Evolutionary conservation across 805 yeast species (phyloP), one percentile per base, ranked within the genome.

Genomic region (Torulaspora gathmanii): DNA sequence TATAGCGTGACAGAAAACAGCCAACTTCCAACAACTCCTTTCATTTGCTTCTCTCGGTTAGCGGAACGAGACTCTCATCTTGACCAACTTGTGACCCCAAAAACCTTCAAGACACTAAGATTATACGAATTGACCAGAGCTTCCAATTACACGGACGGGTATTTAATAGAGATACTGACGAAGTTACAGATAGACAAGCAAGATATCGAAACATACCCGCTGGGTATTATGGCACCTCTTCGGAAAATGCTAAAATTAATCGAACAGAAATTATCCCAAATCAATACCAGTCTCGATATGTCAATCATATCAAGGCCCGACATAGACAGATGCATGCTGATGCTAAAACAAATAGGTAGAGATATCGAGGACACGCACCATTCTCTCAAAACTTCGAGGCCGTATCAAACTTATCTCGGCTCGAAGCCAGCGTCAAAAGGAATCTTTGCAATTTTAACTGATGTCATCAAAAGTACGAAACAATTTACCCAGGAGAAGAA

Each of bases 251-350:
- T 84, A 13, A 70, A 73, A 54, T 58, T 60, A 40, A 74, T 81
- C 56, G 86, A 76, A 63, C 77, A 72, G 43, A 70, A 65, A 20
- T 72, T 80, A 1, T 74, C 74, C 1, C 72, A 71, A 28, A 75
- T 77, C 74, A 78, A 72, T 64, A 41, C 58, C 43, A 25, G 67
- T 64, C 47, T 57, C 2, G 74, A 77, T 12, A 67, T 83, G 16
- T 75, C 76, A 12, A 63, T 86, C 27, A 75, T 84, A n/a, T 85
- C 80, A 1, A 73, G 95, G 55, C 75, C 75, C 42, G 95, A 87
- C 58, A 63, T 86, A 35, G 66, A 58, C 34, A 50, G 50, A 38
- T 47, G 50, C 56, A 58, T 40, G 44, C 59, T 37, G 41, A 49
- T 45, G 7, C 36, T 49, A 9, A 41, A 42, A 27, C 38, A 41